These are phyloP conservation scores for Fusarium sp. DNA, from an alignment of 2,329 filamentous ascomycete species.

Conservation along the genomic window DNA sequence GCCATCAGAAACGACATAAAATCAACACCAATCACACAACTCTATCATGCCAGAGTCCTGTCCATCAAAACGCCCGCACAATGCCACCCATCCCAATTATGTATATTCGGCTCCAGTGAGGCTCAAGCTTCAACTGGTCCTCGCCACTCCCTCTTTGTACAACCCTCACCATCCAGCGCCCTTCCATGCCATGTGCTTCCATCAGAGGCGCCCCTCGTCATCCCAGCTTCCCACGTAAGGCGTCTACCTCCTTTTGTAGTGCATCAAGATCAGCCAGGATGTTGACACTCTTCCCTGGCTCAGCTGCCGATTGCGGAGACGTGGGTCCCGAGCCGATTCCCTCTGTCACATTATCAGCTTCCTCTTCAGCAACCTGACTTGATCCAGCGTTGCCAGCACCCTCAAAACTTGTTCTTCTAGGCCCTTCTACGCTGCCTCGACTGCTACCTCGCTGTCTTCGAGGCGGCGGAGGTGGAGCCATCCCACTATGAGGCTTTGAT, in stretches of 20 bases:
- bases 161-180: conserved; percentile 12
- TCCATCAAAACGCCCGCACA: conserved; percentile 37
- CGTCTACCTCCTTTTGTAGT: conserved; percentile 81
- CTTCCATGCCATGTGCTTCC: conserved; percentile 3
- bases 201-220: conserved; percentile 28
- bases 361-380: conserved; percentile 34
- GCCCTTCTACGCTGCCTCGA: conserved; percentile 55
- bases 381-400: conserved; percentile 37
- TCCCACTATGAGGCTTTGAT: conserved; percentile 45
- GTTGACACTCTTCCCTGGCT: conserved; percentile 58
- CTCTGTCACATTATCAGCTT: conserved; percentile 11
- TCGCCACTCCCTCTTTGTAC: conserved; percentile 22
- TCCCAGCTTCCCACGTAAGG: conserved; percentile 55
- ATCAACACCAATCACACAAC: conserved; percentile 19
- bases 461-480: conserved; percentile 59
- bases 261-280: conserved; percentile 79
- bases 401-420: conserved; percentile 51
- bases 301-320: conserved; percentile 34
- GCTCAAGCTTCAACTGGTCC: conserved; percentile 16
- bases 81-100: conserved; percentile 22
- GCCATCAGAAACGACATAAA: conserved; percentile 11
- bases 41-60: conserved; percentile 37
- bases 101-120: conserved; percentile 17
- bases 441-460: conserved; percentile 62
- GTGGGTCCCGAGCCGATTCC: conserved; percentile 21